These are phyloP conservation scores for Larix kaempferi DNA, from an alignment of 75 land plant species.

Conservation along the genomic window DNA sequence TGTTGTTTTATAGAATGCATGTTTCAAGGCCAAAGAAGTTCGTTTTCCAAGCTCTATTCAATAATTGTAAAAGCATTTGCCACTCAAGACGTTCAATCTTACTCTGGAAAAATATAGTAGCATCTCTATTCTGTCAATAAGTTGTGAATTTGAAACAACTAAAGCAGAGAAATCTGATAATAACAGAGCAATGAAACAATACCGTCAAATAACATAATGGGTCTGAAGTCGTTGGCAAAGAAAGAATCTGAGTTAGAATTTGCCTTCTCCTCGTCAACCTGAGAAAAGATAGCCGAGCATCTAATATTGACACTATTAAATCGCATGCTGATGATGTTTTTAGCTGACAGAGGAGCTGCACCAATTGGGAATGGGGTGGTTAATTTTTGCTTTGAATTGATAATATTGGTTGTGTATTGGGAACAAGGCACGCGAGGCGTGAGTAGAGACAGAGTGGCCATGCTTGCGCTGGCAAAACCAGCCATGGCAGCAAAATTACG, in stretches of 20 bases:
- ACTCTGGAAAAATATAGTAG: too few species aligned
- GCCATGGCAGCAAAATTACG: neutral
- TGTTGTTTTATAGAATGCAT: too few species aligned
- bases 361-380: neutral
- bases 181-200: neutral
- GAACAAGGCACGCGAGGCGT: neutral
- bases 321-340: neutral
- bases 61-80: too few species aligned
- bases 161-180: neutral
- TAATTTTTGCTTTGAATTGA: neutral
- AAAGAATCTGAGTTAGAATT: conserved; percentile 40
- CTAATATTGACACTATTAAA: neutral
- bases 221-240: conserved; percentile 65
- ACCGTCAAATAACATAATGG: conserved; percentile 94
- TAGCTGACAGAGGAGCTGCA: neutral
- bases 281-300: neutral
- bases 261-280: conserved; percentile 31
- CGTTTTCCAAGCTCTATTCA: too few species aligned
- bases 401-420: neutral
- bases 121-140: too few species aligned
- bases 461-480: neutral
- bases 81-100: too few species aligned
- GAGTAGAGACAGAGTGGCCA: neutral
- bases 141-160: neutral
- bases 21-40: too few species aligned